Evolutionary conservation across 2,329 filamentous ascomycete species (phyloP).

Genomic region (Alternaria incomplexa): DNA sequence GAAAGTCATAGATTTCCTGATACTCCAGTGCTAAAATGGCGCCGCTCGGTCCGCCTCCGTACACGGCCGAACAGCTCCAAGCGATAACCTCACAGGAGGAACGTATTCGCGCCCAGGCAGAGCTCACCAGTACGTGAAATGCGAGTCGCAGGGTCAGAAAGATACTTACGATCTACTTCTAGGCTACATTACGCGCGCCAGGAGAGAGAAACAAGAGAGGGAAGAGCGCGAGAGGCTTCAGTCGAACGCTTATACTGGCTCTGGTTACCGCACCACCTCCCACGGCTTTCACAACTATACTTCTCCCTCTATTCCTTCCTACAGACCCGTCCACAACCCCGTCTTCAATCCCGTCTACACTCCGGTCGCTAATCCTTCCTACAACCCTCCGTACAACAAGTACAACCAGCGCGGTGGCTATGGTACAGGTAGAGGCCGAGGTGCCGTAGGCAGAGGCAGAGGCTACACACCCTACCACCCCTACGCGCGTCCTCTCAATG

Average conservation of each 20-base stretch:
- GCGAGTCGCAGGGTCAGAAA: not conserved
- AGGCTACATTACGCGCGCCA: conserved; percentile 30
- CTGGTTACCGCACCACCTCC: not conserved
- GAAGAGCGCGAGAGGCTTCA: conserved; percentile 15
- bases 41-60: conserved; percentile 32
- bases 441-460: not conserved
- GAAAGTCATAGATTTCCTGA: not conserved
- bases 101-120: conserved; percentile 28
- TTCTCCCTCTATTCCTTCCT: not conserved
- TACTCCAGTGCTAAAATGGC: conserved; percentile 20
- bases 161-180: conserved; percentile 13
- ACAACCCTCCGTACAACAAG: not conserved
- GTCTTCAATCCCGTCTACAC: not conserved
- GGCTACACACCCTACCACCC: conserved; percentile 25
- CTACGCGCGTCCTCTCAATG: conserved; percentile 20
- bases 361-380: not conserved
- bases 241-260: conserved; percentile 8
- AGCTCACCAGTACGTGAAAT: conserved; percentile 35
- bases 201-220: conserved; percentile 26
- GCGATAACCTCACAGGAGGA: conserved; percentile 29
- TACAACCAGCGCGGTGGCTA: conserved; percentile 17
- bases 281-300: not conserved
- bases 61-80: conserved; percentile 32
- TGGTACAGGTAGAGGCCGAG: conserved; percentile 5
- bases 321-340: not conserved